Conservation (phyloP, 75 land plant species). For the Selaginella moellendorffii region DNA sequence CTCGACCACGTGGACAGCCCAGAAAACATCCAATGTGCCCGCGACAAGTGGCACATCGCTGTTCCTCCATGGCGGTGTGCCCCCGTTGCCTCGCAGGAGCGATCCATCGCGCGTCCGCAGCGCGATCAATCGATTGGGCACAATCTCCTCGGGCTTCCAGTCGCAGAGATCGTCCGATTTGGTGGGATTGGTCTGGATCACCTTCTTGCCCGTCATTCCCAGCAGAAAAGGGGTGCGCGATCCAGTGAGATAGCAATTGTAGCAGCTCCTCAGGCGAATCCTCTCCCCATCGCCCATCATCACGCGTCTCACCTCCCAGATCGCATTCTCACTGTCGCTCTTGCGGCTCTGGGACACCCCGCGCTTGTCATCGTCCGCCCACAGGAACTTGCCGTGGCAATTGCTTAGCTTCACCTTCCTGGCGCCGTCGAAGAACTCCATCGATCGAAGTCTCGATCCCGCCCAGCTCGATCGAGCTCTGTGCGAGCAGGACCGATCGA, state of each 20-base stretch:
- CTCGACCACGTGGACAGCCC: not conserved
- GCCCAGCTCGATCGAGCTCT: no score
- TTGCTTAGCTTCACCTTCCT: slow-evolving; percentile 36
- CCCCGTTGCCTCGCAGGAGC: slow-evolving; percentile 70
- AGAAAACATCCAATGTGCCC: not conserved
- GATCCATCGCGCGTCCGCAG: slow-evolving; percentile 51
- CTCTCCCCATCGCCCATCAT: slow-evolving; percentile 2
- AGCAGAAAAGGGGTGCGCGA: slow-evolving; percentile 53
- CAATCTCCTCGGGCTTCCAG: slow-evolving; percentile 76
- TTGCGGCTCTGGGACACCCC: slow-evolving; percentile 32
- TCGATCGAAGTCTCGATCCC: no score
- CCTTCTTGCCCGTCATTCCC: slow-evolving; percentile 79
- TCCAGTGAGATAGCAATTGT: slow-evolving; percentile 54
- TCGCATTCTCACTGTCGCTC: slow-evolving; percentile 27
- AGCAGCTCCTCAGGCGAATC: slow-evolving; percentile 51
- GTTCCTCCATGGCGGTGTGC: slow-evolving; percentile 69
- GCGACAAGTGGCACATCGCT: slow-evolving; percentile 57
- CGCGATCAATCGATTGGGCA: slow-evolving; percentile 41
- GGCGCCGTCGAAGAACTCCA: slow-evolving; percentile 39
- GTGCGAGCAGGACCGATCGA: no score
- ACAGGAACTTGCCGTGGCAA: slow-evolving; percentile 42
- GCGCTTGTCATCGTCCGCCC: slow-evolving; percentile 39
- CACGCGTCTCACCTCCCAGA: slow-evolving; percentile 61
- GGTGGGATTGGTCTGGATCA: slow-evolving; percentile 37
- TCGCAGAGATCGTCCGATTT: slow-evolving; percentile 53